These are phyloP conservation scores for Vitellaria paradoxa DNA, from an alignment of 179 eudicot species.

Conservation along the genomic window DNA sequence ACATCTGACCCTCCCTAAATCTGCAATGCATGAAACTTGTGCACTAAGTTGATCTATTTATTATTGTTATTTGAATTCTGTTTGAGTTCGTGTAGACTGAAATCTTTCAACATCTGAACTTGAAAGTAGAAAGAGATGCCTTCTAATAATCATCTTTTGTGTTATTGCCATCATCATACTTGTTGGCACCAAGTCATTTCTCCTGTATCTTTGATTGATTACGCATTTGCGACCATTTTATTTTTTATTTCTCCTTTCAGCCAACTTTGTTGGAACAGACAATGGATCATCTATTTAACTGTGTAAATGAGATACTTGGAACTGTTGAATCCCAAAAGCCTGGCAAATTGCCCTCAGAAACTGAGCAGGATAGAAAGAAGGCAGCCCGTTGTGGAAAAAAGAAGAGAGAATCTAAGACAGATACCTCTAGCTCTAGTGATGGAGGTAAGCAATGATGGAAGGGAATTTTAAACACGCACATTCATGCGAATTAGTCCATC, in stretches of 20 bases:
- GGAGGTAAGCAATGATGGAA: constrained; percentile 35
- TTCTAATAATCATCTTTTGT: constrained; percentile 2
- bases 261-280: constrained; percentile 46
- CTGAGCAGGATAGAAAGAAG: constrained; percentile 31
- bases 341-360: constrained; percentile 30
- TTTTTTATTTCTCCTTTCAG: constrained; percentile 31
- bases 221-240: not conserved
- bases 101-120: not conserved
- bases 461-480: not conserved
- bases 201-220: not conserved
- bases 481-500: not conserved
- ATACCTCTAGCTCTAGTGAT: constrained; percentile 30
- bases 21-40: no score
- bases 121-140: not conserved
- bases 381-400: constrained; percentile 23
- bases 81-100: not conserved
- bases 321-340: constrained; percentile 34
- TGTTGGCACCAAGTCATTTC: not conserved
- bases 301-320: constrained; percentile 41
- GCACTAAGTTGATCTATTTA: no score
- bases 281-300: constrained; percentile 56
- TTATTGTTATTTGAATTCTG: no score
- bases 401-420: constrained; percentile 20
- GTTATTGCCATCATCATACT: not conserved
- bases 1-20: no score